Conservation (phyloP, 164 flowering plant genomes). For the Warburgia ugandensis region DNA sequence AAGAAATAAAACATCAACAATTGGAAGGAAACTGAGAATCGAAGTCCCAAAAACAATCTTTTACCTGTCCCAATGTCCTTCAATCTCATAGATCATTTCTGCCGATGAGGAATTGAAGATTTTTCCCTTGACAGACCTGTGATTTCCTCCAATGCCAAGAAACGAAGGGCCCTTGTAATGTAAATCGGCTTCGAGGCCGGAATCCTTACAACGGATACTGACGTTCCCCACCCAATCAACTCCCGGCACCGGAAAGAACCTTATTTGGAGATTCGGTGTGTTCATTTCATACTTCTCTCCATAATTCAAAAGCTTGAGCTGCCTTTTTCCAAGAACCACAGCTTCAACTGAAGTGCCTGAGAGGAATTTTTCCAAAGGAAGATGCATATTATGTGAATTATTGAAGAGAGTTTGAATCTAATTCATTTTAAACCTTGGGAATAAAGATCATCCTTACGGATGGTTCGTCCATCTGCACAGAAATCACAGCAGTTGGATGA, state of each 20-base stretch:
- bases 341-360: slow-evolving; percentile 65
- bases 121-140: slow-evolving; percentile 53
- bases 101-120: slow-evolving; percentile 41
- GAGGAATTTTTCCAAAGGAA: not conserved
- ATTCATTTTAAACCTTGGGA: too few species aligned
- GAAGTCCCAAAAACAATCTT: not conserved
- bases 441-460: too few species aligned
- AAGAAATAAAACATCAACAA: not conserved
- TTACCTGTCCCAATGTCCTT: slow-evolving; percentile 90
- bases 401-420: too few species aligned
- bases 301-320: slow-evolving; percentile 42
- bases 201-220: slow-evolving; percentile 49
- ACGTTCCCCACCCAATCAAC: slow-evolving; percentile 66
- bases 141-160: slow-evolving; percentile 32
- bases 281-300: slow-evolving; percentile 69
- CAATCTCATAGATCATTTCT: slow-evolving; percentile 45
- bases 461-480: too few species aligned
- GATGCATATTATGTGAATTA: too few species aligned
- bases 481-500: too few species aligned
- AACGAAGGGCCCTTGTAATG: slow-evolving; percentile 35
- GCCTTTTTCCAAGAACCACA: slow-evolving; percentile 52
- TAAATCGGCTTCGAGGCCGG: slow-evolving; percentile 63
- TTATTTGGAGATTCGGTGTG: slow-evolving; percentile 53
- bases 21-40: not conserved
- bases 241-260: slow-evolving; percentile 59